Evolutionary conservation across 345 rosid species (phyloP).

Genomic region (Alliaria petiolata): DNA sequence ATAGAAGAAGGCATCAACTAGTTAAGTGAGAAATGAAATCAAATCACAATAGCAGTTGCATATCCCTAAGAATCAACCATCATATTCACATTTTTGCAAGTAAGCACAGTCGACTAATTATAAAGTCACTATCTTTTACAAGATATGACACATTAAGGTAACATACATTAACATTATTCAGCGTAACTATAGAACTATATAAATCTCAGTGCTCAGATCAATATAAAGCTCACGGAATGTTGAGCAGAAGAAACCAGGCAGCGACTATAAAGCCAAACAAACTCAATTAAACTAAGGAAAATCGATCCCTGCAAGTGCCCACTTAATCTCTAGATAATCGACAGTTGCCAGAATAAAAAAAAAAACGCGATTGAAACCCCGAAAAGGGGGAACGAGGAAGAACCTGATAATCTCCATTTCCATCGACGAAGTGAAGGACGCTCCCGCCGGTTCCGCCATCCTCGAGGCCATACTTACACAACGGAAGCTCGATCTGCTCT

Average conservation of each 20-base stretch:
- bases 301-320: neutral
- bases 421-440: slow-evolving; percentile 53
- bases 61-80: neutral
- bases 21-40: neutral
- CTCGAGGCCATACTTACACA: slow-evolving; percentile 45
- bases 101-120: neutral
- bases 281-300: neutral
- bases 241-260: neutral
- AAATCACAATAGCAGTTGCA: neutral
- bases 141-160: neutral
- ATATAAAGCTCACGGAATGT: neutral
- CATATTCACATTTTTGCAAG: neutral
- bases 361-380: neutral
- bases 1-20: neutral
- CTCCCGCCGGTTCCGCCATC: slow-evolving; percentile 41
- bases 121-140: neutral
- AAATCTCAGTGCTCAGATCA: neutral
- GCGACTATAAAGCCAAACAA: neutral
- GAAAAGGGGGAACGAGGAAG: neutral
- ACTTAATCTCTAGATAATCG: neutral
- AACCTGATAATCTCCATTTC: slow-evolving; percentile 53
- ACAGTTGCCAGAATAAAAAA: neutral
- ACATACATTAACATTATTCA: neutral
- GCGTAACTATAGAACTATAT: neutral
- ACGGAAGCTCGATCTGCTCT: slow-evolving; percentile 51